Base-by-base conservation (phyloP, 2,329 filamentous ascomycete genomes). In the Fusarium oligoseptatum region DNA sequence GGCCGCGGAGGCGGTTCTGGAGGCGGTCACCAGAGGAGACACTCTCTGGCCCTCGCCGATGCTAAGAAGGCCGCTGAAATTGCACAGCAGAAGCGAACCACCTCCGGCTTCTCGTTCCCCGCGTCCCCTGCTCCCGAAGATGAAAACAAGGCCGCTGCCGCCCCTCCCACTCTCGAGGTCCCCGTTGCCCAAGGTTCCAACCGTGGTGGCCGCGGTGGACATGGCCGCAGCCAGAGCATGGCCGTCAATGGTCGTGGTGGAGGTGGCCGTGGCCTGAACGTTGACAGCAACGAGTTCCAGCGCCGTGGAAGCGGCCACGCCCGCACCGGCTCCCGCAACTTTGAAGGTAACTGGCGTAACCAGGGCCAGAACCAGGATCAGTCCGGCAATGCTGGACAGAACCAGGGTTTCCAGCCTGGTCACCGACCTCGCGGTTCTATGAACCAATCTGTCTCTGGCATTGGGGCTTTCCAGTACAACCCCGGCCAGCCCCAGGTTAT, bases 331-430 rank as follows among this genome's bases (percentile, higher is more conserved):
- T 99, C 97, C 27, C 92, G 97, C 73, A 99, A 98, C 85, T 98
- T 98, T 80, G 97, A 99, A 77, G 92, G 95, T 79, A 99, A 99
- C 85, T 99, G 97, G 97, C 94, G 97, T 79, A 97, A 95, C 80
- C 95, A 94, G 77, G 80, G 80, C 76, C 87, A 89, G 75, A 88
- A 88, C 79, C 93, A 94, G 81, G 92, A 93, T 64, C 85, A 87
- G 78, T 62, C 82, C 48, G 81, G 79, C 64, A 82, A 79, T 65
- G 82, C 80, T 66, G 88, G 87, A 78, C 92, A 90, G 82, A 89
- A 87, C 75, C 90, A 91, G 82, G 90, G 90, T 64, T 98, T 98
- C 88, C 96, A 98, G 83, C 95, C 96, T 39, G 95, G 96, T 50
- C 97, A 99, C 83, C 94, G 97, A 72, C 86, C 91, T 75, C 94